phyloP scores from a whole-genome alignment of 495 filamentous ascomycete species.

The Penicillium atrosanguineum region DNA sequence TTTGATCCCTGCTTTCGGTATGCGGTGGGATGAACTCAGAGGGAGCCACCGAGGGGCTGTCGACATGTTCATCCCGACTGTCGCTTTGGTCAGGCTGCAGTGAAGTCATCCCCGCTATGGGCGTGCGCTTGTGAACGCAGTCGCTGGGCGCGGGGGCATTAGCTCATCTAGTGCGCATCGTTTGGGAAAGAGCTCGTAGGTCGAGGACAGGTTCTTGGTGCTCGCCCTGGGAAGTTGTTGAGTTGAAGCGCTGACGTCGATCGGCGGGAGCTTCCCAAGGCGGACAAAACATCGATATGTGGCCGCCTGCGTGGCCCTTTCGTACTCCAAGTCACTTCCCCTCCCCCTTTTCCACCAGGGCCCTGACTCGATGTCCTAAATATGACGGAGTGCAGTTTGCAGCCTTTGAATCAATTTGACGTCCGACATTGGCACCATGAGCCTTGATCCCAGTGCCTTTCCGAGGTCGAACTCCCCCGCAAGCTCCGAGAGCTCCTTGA shows the following conservation, averaged over 20 bases:
- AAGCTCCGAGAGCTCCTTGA: slow-evolving; percentile 73
- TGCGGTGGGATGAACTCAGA: slow-evolving; percentile 4
- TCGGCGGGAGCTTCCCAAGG: slow-evolving; percentile 22
- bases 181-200: slow-evolving; percentile 1
- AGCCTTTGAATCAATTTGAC: slow-evolving; percentile 20
- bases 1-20: slow-evolving; percentile 17
- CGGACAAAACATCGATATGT: slow-evolving; percentile 28
- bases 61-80: slow-evolving; percentile 8
- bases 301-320: slow-evolving; percentile 34
- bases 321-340: slow-evolving; percentile 11
- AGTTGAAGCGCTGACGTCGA: slow-evolving; percentile 17
- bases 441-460: slow-evolving; percentile 65
- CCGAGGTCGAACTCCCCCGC: slow-evolving; percentile 70
- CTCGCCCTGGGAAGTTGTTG: slow-evolving; percentile 1
- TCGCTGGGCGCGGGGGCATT: slow-evolving; percentile 24
- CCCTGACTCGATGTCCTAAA: slow-evolving; percentile 28
- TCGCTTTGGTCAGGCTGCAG: slow-evolving; percentile 14
- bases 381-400: slow-evolving; percentile 37
- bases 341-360: slow-evolving; percentile 10
- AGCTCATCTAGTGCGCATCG: slow-evolving; percentile 14
- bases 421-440: slow-evolving; percentile 54
- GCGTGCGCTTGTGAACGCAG: slow-evolving; percentile 22
- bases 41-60: slow-evolving; percentile 5
- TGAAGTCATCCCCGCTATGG: slow-evolving; percentile 26
- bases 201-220: background rate